A percentile compares a stretch with the other conserved stretches of the same genome.
Evolutionary conservation across 2,329 filamentous ascomycete genomes (phyloP).

Genomic region (Arthroderma sp.): DNA sequence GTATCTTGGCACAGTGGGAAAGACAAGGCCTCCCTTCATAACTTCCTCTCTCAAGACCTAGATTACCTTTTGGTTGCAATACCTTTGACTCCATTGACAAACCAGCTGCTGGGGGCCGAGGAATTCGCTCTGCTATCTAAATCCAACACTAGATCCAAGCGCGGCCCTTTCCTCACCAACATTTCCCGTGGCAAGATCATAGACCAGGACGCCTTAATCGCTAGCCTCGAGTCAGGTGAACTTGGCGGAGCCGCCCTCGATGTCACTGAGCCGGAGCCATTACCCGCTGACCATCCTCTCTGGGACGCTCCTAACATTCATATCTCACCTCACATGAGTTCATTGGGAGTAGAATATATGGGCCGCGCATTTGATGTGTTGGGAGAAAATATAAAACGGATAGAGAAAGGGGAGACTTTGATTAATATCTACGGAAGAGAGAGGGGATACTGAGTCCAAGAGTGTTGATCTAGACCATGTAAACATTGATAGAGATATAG

Average conservation of each 20-base stretch:
- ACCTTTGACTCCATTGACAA: conserved; percentile 45
- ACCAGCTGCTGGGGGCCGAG: conserved; percentile 38
- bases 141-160: conserved; percentile 17
- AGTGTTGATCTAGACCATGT: no score
- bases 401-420: conserved; percentile 41
- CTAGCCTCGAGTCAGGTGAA: conserved; percentile 42
- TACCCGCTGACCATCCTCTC: conserved; percentile 53
- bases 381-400: conserved; percentile 41
- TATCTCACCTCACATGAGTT: conserved; percentile 55
- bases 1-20: conserved; percentile 45
- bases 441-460: conserved; percentile 43
- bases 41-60: conserved; percentile 43
- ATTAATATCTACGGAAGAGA: conserved; percentile 50
- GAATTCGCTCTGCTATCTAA: conserved; percentile 44
- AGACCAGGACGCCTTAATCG: conserved; percentile 49
- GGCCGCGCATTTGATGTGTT: conserved; percentile 47
- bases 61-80: conserved; percentile 46
- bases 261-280: conserved; percentile 66
- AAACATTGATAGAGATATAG: no score
- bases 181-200: conserved; percentile 55
- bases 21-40: conserved; percentile 37
- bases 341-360: conserved; percentile 40
- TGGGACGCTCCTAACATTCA: conserved; percentile 59
- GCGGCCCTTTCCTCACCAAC: conserved; percentile 52
- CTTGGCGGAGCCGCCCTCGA: conserved; percentile 59